Evolutionary conservation across 2,329 filamentous ascomycete species (phyloP), one percentile per base, ranked within the genome.

Genomic region (Ophiostoma tasmaniense): DNA sequence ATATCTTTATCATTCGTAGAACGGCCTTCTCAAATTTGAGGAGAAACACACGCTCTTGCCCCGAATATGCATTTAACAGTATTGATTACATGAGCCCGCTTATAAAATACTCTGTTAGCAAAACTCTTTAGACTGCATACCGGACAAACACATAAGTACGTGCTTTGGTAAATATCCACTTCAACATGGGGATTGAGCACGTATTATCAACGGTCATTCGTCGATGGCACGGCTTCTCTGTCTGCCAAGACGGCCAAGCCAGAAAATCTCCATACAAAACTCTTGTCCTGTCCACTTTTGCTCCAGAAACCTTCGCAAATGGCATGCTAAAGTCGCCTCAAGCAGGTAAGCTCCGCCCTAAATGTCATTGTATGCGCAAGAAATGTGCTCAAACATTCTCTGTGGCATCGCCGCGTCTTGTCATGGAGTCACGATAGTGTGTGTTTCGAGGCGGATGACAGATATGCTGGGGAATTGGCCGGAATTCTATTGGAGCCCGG

Each of bases 311-410:
- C 55, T 61, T 61, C 55, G 55, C 55, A 61, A 61, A 61, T 61
- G 55, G 55, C 55, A 61, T 61, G 55, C 55, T 61, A 61, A 30
- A 28, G 55, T 20, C 11, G 25, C 6, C 25, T 4, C 17, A 61
- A 17, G 55, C 55, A 61, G 55, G 25, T 5, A 30, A 61, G 30
- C 55, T 61, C 55, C 55, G 25, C 55, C 25, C 5, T 17, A 11
- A 13, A 61, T 30, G 55, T 30, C 55, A 61, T 28, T 17, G 55
- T 11, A 61, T 30, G 55, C 55, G 25, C 61, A 62, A 28, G 33
- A 65, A 65, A 65, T 28, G 64, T 65, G 64, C 64, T 65, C 64
- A 65, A 65, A 65, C 64, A 45, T 37, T 37, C 64, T 65, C 64
- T 39, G 64, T 65, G 64, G 64, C 37, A 65, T 65, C 64, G 64